Conservation (phyloP, 2,329 filamentous ascomycete genomes). For the Fusarium sp. region DNA sequence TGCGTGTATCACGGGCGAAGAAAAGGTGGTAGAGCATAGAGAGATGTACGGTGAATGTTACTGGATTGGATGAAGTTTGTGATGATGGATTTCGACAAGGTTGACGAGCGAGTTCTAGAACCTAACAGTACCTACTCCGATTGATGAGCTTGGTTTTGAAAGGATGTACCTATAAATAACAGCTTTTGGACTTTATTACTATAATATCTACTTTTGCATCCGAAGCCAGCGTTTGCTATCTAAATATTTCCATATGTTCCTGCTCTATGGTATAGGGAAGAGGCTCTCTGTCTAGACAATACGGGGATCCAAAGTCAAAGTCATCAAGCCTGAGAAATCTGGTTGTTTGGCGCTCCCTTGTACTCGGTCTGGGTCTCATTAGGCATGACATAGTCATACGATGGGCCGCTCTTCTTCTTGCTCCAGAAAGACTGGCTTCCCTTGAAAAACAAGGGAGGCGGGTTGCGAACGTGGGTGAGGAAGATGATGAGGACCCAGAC, state of each 20-base stretch:
- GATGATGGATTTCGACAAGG: neutral
- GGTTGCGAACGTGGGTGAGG: conserved; percentile 49
- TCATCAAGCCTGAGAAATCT: conserved; percentile 1
- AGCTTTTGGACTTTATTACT: neutral
- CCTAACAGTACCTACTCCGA: neutral
- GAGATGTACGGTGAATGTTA: neutral
- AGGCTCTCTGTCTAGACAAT: neutral
- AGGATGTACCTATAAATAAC: neutral
- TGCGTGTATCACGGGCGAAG: conserved; percentile 63
- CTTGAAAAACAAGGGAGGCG: conserved; percentile 37
- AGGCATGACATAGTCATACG: conserved; percentile 27
- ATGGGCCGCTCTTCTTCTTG: conserved; percentile 14
- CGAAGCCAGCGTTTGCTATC: neutral
- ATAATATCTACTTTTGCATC: neutral
- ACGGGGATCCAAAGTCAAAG: neutral
- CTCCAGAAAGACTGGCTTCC: conserved; percentile 29
- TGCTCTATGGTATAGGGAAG: neutral
- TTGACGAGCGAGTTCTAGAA: neutral
- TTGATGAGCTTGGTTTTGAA: neutral
- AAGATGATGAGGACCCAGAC: conserved; percentile 50
- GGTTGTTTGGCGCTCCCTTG: conserved; percentile 1
- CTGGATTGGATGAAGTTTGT: neutral
- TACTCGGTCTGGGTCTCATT: conserved; percentile 14
- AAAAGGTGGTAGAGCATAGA: conserved; percentile 29
- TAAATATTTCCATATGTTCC: neutral